Evolutionary conservation across 441 rosid genomes (phyloP), one percentile per base, ranked within the genome.

Genomic region (Populus trichocarpa): DNA sequence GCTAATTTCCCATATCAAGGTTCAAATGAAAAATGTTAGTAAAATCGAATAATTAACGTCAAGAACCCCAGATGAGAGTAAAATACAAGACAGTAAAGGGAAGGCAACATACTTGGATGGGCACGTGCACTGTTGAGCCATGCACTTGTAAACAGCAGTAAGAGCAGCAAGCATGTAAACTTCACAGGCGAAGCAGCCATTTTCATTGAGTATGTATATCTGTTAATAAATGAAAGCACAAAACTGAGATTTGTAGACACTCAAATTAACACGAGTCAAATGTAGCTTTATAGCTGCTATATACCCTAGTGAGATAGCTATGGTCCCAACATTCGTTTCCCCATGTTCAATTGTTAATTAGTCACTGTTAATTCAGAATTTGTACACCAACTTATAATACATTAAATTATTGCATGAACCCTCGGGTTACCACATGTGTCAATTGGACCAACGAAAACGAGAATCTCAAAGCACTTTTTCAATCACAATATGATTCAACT

Each of bases 351-450:
- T 64, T 65, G 42, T 42, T 25, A 23, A 72, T 53, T 18, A 18
- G 22, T 77, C 16, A 71, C 9, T 72, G 10, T 32, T 59, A 30
- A 22, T n/a, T 33, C 61, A 16, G 61, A 0, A 18, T 53, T 2
- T 18, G 61, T 16, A 53, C n/a, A 53, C 22, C 61, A 18, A 5
- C 61, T 53, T 75, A 53, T 61, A 22, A 10, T 26, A 36, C 50
- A 75, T 71, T 33, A 63, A 68, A 80, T 46, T 74, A 65, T 12
- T 84, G 77, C 85, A 82, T 79, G n/a, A 84, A 85, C 79, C 69
- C 61, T 86, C 75, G 88, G 81, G 88, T 86, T 85, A 78, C 74
- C 86, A 79, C 88, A 84, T 84, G 89, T 87, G 85, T 82, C 78
- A 42, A 70, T 69, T 35, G 75, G 38, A 80, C 50, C 67, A 33